A percentile compares a stretch with the other conserved stretches of the same genome.
These are phyloP conservation scores for Paraphoma sp. DNA, from an alignment of 2,329 filamentous ascomycete genomes.

Conservation along the genomic window DNA sequence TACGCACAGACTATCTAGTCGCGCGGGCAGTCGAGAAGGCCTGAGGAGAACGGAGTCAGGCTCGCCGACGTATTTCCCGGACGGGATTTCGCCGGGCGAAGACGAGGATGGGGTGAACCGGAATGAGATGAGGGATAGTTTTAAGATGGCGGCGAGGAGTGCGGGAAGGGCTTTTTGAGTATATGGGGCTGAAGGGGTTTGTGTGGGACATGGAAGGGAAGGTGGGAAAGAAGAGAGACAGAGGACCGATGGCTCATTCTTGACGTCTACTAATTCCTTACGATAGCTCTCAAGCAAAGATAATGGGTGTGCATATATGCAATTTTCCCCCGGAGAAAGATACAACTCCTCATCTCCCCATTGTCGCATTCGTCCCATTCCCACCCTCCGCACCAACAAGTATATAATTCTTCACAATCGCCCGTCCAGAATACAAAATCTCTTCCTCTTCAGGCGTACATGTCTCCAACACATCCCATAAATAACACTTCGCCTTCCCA, in stretches of 20 bases:
- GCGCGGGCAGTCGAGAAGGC: not conserved
- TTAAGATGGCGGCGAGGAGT: not conserved
- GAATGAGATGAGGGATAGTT: not conserved
- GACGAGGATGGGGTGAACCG: not conserved
- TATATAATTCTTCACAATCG: constrained; percentile 11
- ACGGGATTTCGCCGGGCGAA: not conserved
- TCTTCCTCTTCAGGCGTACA: constrained; percentile 10
- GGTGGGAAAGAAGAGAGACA: too few relatives aligned
- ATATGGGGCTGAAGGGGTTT: too few relatives aligned
- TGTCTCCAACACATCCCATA: constrained; percentile 21
- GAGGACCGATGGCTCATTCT: too few relatives aligned
- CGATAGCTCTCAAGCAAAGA: too few relatives aligned
- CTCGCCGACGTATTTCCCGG: not conserved
- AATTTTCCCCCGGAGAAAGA: too few relatives aligned
- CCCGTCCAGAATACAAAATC: constrained; percentile 9
- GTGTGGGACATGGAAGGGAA: too few relatives aligned
- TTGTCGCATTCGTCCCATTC: constrained; percentile 1
- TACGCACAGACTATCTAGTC: not conserved
- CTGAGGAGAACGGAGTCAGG: not conserved
- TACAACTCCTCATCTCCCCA: too few relatives aligned
- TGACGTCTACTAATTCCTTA: too few relatives aligned
- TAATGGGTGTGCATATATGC: too few relatives aligned
- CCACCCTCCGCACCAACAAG: constrained; percentile 2
- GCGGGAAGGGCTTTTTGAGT: not conserved
- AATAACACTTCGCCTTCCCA: constrained; percentile 11